Percentiles rank a stretch among this genome's conserved stretches.
These are phyloP conservation scores for Lipomyces spencermartinsiae DNA, from an alignment of 805 yeast species.

Conservation along the genomic window DNA sequence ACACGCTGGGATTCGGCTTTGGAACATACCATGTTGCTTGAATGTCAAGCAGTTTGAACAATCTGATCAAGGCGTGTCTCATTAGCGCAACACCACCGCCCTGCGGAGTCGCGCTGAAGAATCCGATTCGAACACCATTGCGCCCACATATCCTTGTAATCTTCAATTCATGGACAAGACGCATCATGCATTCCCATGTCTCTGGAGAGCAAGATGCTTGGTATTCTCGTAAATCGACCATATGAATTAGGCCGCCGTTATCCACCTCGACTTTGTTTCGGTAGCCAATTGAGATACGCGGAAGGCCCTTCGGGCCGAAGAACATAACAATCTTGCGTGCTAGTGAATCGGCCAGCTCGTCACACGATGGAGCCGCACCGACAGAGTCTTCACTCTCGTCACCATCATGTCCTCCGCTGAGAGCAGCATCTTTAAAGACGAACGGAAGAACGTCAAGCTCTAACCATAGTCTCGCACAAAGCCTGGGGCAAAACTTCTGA, in stretches of 20 bases:
- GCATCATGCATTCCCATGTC: constrained; percentile 33
- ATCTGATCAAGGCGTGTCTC: constrained; percentile 36
- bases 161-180: constrained; percentile 23
- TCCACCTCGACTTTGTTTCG: constrained; percentile 37
- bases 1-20: constrained; percentile 37
- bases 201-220: constrained; percentile 23
- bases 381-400: constrained; percentile 4
- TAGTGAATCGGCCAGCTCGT: constrained; percentile 37
- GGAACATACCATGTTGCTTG: constrained; percentile 38
- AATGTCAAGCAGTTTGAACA: constrained; percentile 28
- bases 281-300: constrained; percentile 34
- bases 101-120: constrained; percentile 38
- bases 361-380: constrained; percentile 21
- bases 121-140: constrained; percentile 34
- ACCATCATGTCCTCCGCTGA: not conserved
- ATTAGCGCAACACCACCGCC: constrained; percentile 40
- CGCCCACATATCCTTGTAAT: constrained; percentile 22
- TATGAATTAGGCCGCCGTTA: constrained; percentile 28
- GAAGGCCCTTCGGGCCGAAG: constrained; percentile 36
- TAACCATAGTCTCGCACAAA: constrained; percentile 32
- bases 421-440: constrained; percentile 20
- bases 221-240: constrained; percentile 31
- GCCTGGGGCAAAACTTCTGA: constrained; percentile 26
- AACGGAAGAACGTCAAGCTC: constrained; percentile 37
- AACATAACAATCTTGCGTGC: constrained; percentile 36